phyloP scores from a whole-genome alignment of 352 stramenopile species.

The Phytophthora fragariaefolia region DNA sequence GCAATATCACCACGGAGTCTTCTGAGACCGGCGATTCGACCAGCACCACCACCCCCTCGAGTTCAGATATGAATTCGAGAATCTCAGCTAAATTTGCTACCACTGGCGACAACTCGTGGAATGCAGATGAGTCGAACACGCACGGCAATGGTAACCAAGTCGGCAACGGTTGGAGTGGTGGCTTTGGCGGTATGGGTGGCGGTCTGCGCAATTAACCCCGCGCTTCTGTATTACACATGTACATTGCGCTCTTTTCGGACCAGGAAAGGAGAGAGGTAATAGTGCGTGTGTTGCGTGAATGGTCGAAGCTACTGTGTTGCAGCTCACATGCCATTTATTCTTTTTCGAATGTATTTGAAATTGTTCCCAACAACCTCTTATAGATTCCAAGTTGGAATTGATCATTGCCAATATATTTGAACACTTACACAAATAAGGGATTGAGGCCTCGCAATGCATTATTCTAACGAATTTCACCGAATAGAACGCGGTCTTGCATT shows the following conservation, averaged over 20 bases:
- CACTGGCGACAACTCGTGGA: slow-evolving; percentile 15
- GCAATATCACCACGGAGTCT: slow-evolving; percentile 6
- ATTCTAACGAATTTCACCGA: too few species aligned
- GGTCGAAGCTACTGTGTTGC: not conserved
- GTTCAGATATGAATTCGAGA: too few species aligned
- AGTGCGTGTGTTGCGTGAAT: not conserved
- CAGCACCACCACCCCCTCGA: not conserved
- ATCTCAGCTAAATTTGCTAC: too few species aligned
- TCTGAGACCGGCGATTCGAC: slow-evolving; percentile 5
- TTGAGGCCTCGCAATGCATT: too few species aligned
- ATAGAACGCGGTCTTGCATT: too few species aligned
- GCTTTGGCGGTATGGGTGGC: slow-evolving; percentile 33
- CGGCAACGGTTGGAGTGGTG: slow-evolving; percentile 33
- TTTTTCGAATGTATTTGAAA: too few species aligned
- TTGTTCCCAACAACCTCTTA: too few species aligned
- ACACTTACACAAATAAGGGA: too few species aligned
- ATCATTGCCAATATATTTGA: too few species aligned
- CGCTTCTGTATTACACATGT: not conserved
- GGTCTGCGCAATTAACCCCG: slow-evolving; percentile 21
- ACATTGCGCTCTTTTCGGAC: slow-evolving; percentile 4
- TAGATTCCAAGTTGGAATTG: too few species aligned
- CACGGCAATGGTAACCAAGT: slow-evolving; percentile 19
- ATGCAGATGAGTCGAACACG: slow-evolving; percentile 14
- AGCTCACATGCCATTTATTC: too few species aligned
- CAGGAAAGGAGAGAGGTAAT: not conserved